Base-by-base conservation (phyloP, 2,329 filamentous ascomycete species). In the Cyphellophora attinorum region DNA sequence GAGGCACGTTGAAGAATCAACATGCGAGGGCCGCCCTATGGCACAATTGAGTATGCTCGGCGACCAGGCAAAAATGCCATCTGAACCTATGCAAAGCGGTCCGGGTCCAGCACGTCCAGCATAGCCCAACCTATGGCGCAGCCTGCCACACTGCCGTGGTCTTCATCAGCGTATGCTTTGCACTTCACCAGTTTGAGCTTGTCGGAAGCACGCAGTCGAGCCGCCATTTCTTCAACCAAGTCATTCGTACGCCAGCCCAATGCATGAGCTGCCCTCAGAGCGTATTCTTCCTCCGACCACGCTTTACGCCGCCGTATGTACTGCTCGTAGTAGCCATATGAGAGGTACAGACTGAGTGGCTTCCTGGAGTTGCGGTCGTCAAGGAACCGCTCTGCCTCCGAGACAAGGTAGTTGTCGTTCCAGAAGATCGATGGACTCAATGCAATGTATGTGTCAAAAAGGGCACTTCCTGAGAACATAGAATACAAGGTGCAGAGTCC, bases 401-500 rank as follows among this genome's bases (percentile, higher is more conserved):
- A 42, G 3, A 61, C 39, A 11, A 70, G 52, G 34, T 58, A 67
- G 1, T 53, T 45, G 11, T 62, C 45, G 41, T 67, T 68, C 60
- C 64, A 71, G 57, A 58, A 67, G 5, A 68, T 60, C 0, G 59
- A 61, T 0, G 65, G 67, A 17, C 65, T 70, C 4, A 59, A 61
- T 2, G 60, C 58, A 11, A 68, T 54, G 39, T 60, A 67, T 5
- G 54, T 58, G 35, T 68, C 54, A 35, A 70, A 70, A 3, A 59
- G 50, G 1, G 49, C 42, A 0, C 63, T 59, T 3, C 54, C 49
- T 0, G 54, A 61, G 34, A 64, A 61, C 6, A 70, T 52, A 0
- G 60, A 51, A 38, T 68, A 62, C 3, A 71, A 52, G 0, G 57
- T 51, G 30, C 70, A 70, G 1, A 71, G 50, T 0, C 65, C 68